phyloP scores from a whole-genome alignment of 805 yeast species.

The Candida pini region DNA sequence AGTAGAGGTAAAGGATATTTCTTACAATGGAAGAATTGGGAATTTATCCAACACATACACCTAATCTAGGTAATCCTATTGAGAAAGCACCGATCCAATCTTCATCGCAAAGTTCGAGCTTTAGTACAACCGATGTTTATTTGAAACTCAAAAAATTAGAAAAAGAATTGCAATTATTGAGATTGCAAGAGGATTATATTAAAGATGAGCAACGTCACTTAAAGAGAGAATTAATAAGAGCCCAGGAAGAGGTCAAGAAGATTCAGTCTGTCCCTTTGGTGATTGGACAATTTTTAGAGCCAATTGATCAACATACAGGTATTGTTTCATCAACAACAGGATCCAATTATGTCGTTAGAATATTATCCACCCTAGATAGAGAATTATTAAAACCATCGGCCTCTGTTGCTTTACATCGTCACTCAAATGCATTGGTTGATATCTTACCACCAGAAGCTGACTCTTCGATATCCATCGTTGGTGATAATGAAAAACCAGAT shows the following conservation, averaged over 20 bases:
- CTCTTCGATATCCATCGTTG: slow-evolving; percentile 89
- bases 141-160: slow-evolving; percentile 81
- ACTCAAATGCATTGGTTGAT: slow-evolving; percentile 95
- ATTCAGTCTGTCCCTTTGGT: slow-evolving; percentile 97
- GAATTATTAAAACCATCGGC: slow-evolving; percentile 92
- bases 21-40: slow-evolving; percentile 58
- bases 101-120: slow-evolving; percentile 12
- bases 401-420: slow-evolving; percentile 96
- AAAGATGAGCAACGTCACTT: slow-evolving; percentile 97
- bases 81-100: slow-evolving; percentile 20
- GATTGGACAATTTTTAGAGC: slow-evolving; percentile 96
- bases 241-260: slow-evolving; percentile 97
- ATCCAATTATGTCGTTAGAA: slow-evolving; percentile 92
- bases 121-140: slow-evolving; percentile 60
- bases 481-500: slow-evolving; percentile 89
- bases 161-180: slow-evolving; percentile 78
- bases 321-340: slow-evolving; percentile 98
- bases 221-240: slow-evolving; percentile 89
- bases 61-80: slow-evolving; percentile 22
- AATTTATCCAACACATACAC: slow-evolving; percentile 31
- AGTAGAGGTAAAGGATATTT: too few relatives aligned
- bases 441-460: slow-evolving; percentile 99
- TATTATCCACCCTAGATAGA: slow-evolving; percentile 88
- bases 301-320: slow-evolving; percentile 94
- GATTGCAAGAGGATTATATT: slow-evolving; percentile 91